Conservation (phyloP, 495 filamentous ascomycete genomes). For the Neurospora africana region DNA sequence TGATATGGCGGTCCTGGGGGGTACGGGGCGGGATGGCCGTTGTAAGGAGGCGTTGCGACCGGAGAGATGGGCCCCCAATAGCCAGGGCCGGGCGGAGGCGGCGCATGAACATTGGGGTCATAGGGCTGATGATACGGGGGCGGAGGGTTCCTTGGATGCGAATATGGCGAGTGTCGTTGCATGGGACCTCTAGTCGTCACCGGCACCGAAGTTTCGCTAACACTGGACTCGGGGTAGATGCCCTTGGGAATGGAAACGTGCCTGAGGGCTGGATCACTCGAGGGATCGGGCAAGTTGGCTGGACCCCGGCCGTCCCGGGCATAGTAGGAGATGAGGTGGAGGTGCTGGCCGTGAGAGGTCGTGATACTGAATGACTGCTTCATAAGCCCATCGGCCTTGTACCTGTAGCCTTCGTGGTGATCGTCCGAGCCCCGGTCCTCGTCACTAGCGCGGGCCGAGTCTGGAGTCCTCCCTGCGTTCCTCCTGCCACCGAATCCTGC, state of each 20-base stretch:
- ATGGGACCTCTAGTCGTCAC: conserved; percentile 38
- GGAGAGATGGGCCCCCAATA: conserved; percentile 62
- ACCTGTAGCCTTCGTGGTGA: conserved; percentile 90
- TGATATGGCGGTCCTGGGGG: neutral
- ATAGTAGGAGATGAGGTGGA: conserved; percentile 96
- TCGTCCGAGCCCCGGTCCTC: conserved; percentile 56
- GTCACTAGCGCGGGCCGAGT: conserved; percentile 68
- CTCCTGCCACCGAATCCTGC: conserved; percentile 44
- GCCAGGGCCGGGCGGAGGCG: conserved; percentile 31
- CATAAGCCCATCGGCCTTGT: conserved; percentile 95
- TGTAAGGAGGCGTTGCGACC: conserved; percentile 30
- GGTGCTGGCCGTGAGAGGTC: conserved; percentile 76
- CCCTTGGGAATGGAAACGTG: conserved; percentile 79
- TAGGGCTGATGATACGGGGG: conserved; percentile 32
- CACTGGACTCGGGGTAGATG: conserved; percentile 95
- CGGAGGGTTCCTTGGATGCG: conserved; percentile 34
- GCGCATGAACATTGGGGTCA: conserved; percentile 37
- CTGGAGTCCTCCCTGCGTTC: conserved; percentile 64
- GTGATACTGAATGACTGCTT: conserved; percentile 99
- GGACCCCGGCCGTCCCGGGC: conserved; percentile 61
- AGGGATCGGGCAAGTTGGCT: conserved; percentile 62
- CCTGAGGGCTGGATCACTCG: conserved; percentile 67
- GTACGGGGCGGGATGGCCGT: conserved; percentile 12
- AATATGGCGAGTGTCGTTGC: conserved; percentile 25
- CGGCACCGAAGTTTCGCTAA: conserved; percentile 60